Evolutionary conservation across 2,329 filamentous ascomycete genomes (phyloP).

Genomic region (Simplicillium sp.): DNA sequence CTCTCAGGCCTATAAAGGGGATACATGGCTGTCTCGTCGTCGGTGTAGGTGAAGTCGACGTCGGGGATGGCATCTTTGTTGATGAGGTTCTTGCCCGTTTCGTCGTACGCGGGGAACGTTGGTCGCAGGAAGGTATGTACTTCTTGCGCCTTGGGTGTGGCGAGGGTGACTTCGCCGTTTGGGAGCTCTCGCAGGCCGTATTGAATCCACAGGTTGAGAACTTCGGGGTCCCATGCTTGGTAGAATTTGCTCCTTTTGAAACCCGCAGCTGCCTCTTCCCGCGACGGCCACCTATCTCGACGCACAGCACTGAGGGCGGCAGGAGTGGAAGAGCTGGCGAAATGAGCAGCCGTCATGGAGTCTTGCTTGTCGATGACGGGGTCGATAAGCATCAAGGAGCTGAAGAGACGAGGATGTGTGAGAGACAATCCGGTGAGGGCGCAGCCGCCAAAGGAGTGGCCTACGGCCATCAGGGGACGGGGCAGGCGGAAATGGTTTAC

Average conservation of each 20-base stretch:
- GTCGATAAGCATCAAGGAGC: slow-evolving; percentile 70
- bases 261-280: slow-evolving; percentile 53
- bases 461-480: slow-evolving; percentile 73
- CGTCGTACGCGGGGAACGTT: slow-evolving; percentile 35
- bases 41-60: slow-evolving; percentile 28
- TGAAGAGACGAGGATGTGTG: slow-evolving; percentile 72
- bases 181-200: slow-evolving; percentile 61
- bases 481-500: slow-evolving; percentile 76
- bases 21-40: slow-evolving; percentile 22
- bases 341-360: slow-evolving; percentile 25
- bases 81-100: slow-evolving; percentile 25
- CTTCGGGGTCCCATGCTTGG: slow-evolving; percentile 69
- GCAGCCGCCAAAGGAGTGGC: slow-evolving; percentile 80
- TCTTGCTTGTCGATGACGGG: slow-evolving; percentile 57
- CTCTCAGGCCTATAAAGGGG: slow-evolving; percentile 63
- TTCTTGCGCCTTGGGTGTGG: slow-evolving; percentile 73
- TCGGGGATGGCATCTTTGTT: slow-evolving; percentile 34
- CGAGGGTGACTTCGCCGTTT: slow-evolving; percentile 52
- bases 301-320: slow-evolving; percentile 59
- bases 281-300: slow-evolving; percentile 75
- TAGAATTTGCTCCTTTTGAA: slow-evolving; percentile 66
- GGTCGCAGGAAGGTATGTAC: slow-evolving; percentile 65
- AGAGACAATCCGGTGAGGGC: slow-evolving; percentile 63
- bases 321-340: slow-evolving; percentile 20
- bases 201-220: slow-evolving; percentile 52